Conservation (phyloP, 2,329 filamentous ascomycete genomes). For the Trematosphaeria pertusa region DNA sequence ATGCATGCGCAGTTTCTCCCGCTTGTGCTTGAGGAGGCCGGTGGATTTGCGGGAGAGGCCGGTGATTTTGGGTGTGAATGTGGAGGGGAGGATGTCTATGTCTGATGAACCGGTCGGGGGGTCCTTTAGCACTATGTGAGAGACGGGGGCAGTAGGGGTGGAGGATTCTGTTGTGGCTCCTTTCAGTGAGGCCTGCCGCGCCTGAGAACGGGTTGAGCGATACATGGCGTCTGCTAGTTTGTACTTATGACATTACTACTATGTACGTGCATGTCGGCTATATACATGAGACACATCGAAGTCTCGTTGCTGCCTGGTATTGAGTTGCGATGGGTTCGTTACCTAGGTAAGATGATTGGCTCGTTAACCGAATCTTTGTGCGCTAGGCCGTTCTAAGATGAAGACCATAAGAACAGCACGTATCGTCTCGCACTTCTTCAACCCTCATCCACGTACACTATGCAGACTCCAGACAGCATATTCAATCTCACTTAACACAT, state of each 20-base stretch:
- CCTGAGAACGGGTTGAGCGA: slow-evolving; percentile 7
- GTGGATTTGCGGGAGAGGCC: neutral
- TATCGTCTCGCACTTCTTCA: too few species aligned
- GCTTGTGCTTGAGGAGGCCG: slow-evolving; percentile 2
- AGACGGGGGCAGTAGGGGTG: neutral
- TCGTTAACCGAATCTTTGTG: neutral
- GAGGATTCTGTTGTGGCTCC: neutral
- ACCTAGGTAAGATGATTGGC: neutral
- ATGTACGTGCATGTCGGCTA: neutral
- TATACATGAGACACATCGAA: neutral
- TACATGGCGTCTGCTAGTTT: too few species aligned
- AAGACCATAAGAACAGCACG: too few species aligned
- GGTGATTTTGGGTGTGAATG: slow-evolving; percentile 5
- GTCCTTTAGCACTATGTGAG: neutral
- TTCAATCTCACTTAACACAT: too few species aligned
- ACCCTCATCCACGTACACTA: too few species aligned
- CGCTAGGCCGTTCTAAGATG: too few species aligned
- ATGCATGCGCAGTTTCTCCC: neutral
- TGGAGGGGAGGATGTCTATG: neutral
- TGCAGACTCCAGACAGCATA: too few species aligned
- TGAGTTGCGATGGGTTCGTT: neutral
- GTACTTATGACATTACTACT: too few species aligned
- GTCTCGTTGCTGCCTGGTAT: neutral
- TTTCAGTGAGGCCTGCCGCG: neutral
- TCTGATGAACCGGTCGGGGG: neutral